A percentile compares a stretch with the other conserved stretches of the same genome.
These are phyloP conservation scores for Neurospora intermedia DNA, from an alignment of 495 filamentous ascomycete species.

Conservation along the genomic window DNA sequence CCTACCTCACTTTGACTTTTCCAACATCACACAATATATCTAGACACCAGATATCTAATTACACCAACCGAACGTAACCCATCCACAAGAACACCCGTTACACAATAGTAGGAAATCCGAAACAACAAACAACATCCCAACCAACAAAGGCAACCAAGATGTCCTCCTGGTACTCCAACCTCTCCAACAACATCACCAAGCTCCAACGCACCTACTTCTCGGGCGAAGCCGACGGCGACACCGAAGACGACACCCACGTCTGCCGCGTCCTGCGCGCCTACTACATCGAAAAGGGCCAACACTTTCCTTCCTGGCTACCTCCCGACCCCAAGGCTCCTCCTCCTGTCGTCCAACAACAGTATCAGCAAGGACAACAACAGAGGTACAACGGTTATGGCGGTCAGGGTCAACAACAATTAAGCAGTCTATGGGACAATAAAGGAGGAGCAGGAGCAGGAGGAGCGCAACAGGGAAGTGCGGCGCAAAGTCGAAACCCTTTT, in stretches of 20 bases:
- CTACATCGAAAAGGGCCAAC: conserved; percentile 78
- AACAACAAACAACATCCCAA: no score
- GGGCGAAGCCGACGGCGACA: conserved; percentile 78
- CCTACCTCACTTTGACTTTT: background rate
- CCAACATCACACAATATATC: background rate
- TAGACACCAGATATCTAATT: background rate
- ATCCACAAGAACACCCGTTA: background rate
- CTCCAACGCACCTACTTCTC: conserved; percentile 68
- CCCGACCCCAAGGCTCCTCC: conserved; percentile 67
- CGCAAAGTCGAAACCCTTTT: conserved; percentile 15
- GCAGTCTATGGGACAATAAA: conserved; percentile 78
- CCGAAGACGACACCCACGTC: conserved; percentile 89
- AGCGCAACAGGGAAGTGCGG: conserved; percentile 6
- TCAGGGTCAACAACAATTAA: conserved; percentile 33
- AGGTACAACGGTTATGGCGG: conserved; percentile 21
- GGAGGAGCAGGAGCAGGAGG: background rate
- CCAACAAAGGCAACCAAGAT: conserved; percentile 28
- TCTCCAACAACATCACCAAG: conserved; percentile 68
- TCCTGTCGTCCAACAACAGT: conserved; percentile 37
- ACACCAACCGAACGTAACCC: background rate
- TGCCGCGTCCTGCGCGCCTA: conserved; percentile 91
- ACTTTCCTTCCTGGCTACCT: conserved; percentile 82
- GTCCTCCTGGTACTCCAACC: conserved; percentile 71
- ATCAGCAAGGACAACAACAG: conserved; percentile 26
- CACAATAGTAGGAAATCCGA: background rate